Evolutionary conservation across 805 yeast genomes (phyloP), one percentile per base, ranked within the genome.

Genomic region (Naumovozyma dairenensis): DNA sequence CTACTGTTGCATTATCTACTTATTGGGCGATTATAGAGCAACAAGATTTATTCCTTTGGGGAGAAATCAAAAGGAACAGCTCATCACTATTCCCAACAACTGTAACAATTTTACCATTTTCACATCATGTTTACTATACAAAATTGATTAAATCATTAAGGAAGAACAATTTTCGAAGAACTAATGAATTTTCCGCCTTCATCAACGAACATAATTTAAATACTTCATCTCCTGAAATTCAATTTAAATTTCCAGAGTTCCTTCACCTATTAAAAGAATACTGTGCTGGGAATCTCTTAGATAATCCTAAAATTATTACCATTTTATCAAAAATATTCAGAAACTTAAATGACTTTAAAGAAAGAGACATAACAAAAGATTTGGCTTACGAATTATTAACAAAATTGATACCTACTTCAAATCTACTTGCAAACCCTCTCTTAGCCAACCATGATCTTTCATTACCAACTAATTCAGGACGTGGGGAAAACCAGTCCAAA

Each of bases 241-340:
- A 24, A 24, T 5, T 8, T 10, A 17, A 38, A 6, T 64, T 57
- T 38, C 51, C 62, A 0, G 62, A 64, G 1, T 54, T 71, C 4
- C 47, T 77, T 10, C 59, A 57, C 15, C 41, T 78, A 30, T 48
- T 80, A 34, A 69, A 67, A 38, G 71, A 72, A 27, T 79, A 72
- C 49, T 65, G 72, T 2, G 70, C 73, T 5, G 79, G 76, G 0
- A 74, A 76, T 30, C 39, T 51, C 15, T 46, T 69, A 21, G 48
- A 59, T 13, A 67, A 72, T 46, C 65, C 68, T 15, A 62, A 59
- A 2, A 53, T 69, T 5, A 74, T 70, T 33, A 67, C 83, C 0
- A 51, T 71, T 16, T 57, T 76, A 13, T 51, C 71, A 13, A 63
- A 61, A 28, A 32, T 62, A 13, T 56, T 63, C 41, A 53, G 62